Conservation (phyloP, 192 early-diverging fungal species). For the Podila verticillata region DNA sequence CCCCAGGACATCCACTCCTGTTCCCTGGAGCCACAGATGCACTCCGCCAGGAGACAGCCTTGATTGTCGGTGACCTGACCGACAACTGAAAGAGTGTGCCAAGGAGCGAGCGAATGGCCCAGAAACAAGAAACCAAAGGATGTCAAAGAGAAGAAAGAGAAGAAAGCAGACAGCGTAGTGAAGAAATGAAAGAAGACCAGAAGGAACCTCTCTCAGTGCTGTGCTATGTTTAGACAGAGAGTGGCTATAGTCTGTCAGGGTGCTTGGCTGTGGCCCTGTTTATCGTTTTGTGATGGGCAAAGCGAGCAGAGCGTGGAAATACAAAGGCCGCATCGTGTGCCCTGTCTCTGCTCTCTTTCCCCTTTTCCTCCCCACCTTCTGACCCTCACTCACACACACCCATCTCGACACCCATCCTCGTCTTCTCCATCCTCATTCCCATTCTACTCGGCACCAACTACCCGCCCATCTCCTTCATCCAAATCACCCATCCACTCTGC, state of each 20-base stretch:
- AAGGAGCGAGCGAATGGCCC: background rate
- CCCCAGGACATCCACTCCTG: slow-evolving; percentile 43
- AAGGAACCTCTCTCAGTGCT: too few species aligned
- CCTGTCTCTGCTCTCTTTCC: background rate
- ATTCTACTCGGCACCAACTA: background rate
- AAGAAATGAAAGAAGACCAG: too few species aligned
- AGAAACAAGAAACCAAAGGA: background rate
- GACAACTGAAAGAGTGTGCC: background rate
- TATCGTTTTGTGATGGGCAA: background rate
- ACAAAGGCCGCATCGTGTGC: background rate
- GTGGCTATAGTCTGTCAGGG: too few species aligned
- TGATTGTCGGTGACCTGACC: slow-evolving; percentile 19
- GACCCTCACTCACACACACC: background rate
- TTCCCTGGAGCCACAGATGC: slow-evolving; percentile 38
- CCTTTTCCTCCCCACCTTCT: background rate
- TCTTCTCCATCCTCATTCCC: background rate
- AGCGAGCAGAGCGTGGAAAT: background rate
- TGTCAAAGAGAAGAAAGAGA: too few species aligned
- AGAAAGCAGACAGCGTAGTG: too few species aligned
- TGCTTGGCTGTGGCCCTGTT: too few species aligned
- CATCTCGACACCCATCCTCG: too few species aligned
- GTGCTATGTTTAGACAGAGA: too few species aligned
- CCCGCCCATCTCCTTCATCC: background rate
- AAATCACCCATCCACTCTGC: too few species aligned
- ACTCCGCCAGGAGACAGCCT: slow-evolving; percentile 20